A percentile compares a stretch with the other conserved stretches of the same genome.
Conservation (phyloP, 306 rosid species). For the Echinosophora koreensis region DNA sequence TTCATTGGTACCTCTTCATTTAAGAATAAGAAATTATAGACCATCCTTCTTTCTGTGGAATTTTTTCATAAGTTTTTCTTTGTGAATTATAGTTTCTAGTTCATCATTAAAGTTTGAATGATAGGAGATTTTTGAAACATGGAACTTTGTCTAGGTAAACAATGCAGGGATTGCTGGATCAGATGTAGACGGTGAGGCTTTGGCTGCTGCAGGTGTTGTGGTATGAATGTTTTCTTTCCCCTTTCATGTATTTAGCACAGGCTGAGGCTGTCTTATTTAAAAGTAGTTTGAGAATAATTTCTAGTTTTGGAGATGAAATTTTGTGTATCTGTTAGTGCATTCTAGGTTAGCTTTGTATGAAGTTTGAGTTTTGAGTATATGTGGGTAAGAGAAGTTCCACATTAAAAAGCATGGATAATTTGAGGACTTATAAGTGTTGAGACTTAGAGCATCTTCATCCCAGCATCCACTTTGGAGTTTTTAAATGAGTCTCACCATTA, state of each 20-base stretch:
- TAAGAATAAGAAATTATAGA: no score
- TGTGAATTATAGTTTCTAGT: background rate
- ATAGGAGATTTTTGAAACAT: background rate
- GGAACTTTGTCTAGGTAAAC: slow-evolving; percentile 50
- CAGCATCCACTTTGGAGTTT: no score
- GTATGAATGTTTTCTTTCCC: slow-evolving; percentile 11
- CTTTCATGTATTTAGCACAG: background rate
- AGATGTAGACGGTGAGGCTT: slow-evolving; percentile 43
- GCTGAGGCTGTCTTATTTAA: background rate
- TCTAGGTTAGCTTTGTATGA: background rate
- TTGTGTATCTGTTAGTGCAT: background rate
- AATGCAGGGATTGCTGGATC: slow-evolving; percentile 59
- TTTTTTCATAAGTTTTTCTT: no score
- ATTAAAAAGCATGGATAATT: no score
- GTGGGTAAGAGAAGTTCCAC: no score
- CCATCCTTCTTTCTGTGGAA: no score
- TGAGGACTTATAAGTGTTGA: no score
- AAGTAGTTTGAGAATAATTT: background rate
- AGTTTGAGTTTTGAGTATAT: no score
- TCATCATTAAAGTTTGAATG: background rate
- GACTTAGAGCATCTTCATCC: no score
- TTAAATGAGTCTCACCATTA: no score
- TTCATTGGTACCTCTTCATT: no score
- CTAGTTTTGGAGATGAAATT: background rate
- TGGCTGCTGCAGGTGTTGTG: slow-evolving; percentile 40